Base-by-base conservation (phyloP, 2,329 filamentous ascomycete species). In the Calonectria ilicicola region DNA sequence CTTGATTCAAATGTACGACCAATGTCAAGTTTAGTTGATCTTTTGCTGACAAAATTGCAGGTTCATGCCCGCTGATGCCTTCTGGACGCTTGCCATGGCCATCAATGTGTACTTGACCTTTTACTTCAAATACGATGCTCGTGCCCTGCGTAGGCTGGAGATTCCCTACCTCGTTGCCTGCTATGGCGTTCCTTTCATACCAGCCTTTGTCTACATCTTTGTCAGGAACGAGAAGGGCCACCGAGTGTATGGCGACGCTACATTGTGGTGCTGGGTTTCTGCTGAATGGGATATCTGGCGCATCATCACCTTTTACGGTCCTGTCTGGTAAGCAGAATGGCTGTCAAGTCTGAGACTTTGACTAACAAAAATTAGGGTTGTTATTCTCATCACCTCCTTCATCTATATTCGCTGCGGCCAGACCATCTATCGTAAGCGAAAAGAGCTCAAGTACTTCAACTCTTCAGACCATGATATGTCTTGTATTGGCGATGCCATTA, bases 101-200 rank as follows among this genome's bases (percentile, higher is more conserved):
- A 88, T 92, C 76, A 97, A 97, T 80, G 94, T 97, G 65, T 95
- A 95, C 81, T 84, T 96, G 17, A 95, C 94, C 0, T 95, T 97
- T 80, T 95, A 95, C 82, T 88, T 87, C 78, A 93, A 93, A 74
- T 96, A 92, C 77, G 91, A 93, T 72, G 90, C 92, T 1, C 83
- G 87, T 5, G 88, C 89, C 65, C 85, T 97, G 17, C 91, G 91
- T 14, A 87, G 83, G 53, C 88, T 96, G 80, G 95, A 97, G 80
- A 89, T 92, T 56, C 92, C 89, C 70, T 97, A 97, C 75, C 81
- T 95, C 1, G 38, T 92, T 1, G 80, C 87, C 69, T 95, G 93
- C 80, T 97, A 97, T 73, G 94, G 94, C 0, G 73, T 95, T 3
- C 93, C 94, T 0, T 90, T 94, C 21, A 81, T 95, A 12, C 91